phyloP scores from a whole-genome alignment of 2,329 filamentous ascomycete genomes.

The Alternaria incomplexa region DNA sequence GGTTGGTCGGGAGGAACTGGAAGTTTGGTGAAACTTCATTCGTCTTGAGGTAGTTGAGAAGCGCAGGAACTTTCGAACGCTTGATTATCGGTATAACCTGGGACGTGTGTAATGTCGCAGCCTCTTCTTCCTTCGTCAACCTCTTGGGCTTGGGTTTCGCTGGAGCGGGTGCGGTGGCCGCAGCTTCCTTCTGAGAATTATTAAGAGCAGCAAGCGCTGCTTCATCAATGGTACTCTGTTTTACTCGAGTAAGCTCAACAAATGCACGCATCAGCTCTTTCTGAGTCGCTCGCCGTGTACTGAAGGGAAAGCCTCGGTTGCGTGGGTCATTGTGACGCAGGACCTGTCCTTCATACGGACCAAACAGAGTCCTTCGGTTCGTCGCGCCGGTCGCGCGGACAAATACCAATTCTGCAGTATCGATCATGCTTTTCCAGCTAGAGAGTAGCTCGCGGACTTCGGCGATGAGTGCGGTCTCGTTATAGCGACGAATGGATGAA shows the following conservation, averaged over 20 bases:
- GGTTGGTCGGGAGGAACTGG: conserved; percentile 72
- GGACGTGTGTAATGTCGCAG: conserved; percentile 79
- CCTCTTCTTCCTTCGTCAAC: conserved; percentile 84
- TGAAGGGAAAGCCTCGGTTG: conserved; percentile 90
- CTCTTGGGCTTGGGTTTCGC: conserved; percentile 59
- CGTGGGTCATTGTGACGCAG: conserved; percentile 78
- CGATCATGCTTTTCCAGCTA: conserved; percentile 86
- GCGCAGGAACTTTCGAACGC: conserved; percentile 84
- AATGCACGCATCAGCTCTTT: conserved; percentile 94
- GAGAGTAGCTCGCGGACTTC: conserved; percentile 81
- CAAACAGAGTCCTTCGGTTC: conserved; percentile 86
- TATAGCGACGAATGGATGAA: conserved; percentile 86
- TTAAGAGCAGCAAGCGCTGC: conserved; percentile 60
- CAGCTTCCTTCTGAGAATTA: conserved; percentile 50
- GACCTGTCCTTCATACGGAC: conserved; percentile 88
- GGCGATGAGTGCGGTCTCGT: conserved; percentile 87
- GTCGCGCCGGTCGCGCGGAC: conserved; percentile 86
- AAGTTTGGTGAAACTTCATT: conserved; percentile 77
- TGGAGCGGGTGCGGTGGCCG: conserved; percentile 43
- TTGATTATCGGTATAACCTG: conserved; percentile 89
- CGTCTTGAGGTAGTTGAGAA: conserved; percentile 81
- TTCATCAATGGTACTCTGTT: conserved; percentile 79
- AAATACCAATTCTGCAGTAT: conserved; percentile 84
- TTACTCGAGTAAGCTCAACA: conserved; percentile 89
- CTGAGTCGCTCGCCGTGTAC: conserved; percentile 87